A percentile compares a stretch with the other conserved stretches of the same genome.
Conservation (phyloP, 2,329 filamentous ascomycete species). For the Ceratocystis albifundus region DNA sequence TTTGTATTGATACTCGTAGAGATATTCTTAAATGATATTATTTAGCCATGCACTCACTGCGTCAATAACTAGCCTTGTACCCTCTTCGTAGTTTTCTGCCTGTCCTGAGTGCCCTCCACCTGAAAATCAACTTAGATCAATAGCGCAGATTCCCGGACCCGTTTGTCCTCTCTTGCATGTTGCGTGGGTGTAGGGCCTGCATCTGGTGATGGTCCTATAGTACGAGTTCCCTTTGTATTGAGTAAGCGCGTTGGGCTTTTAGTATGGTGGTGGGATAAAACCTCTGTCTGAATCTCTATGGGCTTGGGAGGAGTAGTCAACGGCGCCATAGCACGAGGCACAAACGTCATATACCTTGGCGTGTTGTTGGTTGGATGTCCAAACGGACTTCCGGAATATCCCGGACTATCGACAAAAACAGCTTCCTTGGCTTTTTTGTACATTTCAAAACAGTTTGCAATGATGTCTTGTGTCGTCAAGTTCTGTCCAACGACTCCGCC, state of each 20-base stretch:
- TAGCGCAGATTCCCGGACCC: neutral
- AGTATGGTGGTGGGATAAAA: neutral
- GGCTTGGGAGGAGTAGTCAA: neutral
- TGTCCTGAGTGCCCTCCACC: too few species aligned
- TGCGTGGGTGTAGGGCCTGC: neutral
- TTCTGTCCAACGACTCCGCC: constrained; percentile 36
- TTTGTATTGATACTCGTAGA: constrained; percentile 1
- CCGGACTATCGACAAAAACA: constrained; percentile 39
- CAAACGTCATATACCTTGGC: neutral
- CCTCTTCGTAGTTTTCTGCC: too few species aligned
- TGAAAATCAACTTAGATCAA: neutral
- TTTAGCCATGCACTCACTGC: neutral
- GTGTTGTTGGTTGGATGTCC: neutral
- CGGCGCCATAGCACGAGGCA: neutral
- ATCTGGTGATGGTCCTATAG: neutral
- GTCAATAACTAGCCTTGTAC: too few species aligned
- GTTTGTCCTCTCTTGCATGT: neutral
- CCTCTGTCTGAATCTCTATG: neutral
- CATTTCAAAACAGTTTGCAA: constrained; percentile 38
- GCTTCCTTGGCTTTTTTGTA: constrained; percentile 38
- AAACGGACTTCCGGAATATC: neutral
- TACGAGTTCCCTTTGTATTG: neutral
- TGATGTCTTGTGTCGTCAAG: constrained; percentile 36
- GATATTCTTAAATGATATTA: neutral
- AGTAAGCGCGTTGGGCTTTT: neutral